phyloP scores from a whole-genome alignment of 495 filamentous ascomycete species.

The Cenococcum geophilum region DNA sequence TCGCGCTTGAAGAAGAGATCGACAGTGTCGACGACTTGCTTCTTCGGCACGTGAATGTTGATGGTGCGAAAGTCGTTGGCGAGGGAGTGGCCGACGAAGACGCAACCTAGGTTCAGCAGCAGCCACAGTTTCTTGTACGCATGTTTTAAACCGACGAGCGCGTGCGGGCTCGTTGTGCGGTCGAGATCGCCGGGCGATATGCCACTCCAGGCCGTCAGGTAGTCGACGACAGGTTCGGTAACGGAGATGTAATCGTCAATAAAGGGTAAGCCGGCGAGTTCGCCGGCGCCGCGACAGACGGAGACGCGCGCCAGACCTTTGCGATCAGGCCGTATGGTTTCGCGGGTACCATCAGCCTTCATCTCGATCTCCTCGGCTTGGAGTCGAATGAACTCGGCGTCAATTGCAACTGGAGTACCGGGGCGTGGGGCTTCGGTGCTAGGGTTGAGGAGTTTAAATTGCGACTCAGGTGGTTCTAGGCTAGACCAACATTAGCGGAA shows the following conservation, averaged over 20 bases:
- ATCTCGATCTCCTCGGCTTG: slow-evolving; percentile 88
- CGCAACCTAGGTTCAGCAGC: slow-evolving; percentile 85
- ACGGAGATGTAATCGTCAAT: slow-evolving; percentile 96
- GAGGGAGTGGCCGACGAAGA: slow-evolving; percentile 89
- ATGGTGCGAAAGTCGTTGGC: slow-evolving; percentile 93
- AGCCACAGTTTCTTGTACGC: slow-evolving; percentile 99
- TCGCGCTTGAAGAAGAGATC: slow-evolving; percentile 72
- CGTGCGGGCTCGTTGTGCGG: slow-evolving; percentile 61
- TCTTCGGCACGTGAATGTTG: slow-evolving; percentile 90
- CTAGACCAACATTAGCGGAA: too few relatives aligned
- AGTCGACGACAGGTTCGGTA: slow-evolving; percentile 88
- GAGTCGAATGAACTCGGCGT: slow-evolving; percentile 91
- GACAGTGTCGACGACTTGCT: slow-evolving; percentile 88
- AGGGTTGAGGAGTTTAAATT: slow-evolving; percentile 54
- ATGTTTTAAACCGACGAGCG: slow-evolving; percentile 77
- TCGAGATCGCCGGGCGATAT: slow-evolving; percentile 82
- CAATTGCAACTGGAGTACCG: slow-evolving; percentile 75
- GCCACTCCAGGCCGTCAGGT: slow-evolving; percentile 87
- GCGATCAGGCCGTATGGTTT: slow-evolving; percentile 77
- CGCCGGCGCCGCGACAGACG: slow-evolving; percentile 71
- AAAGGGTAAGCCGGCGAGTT: slow-evolving; percentile 73
- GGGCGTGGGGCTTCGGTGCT: slow-evolving; percentile 59
- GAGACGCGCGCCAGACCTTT: slow-evolving; percentile 84
- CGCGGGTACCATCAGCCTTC: slow-evolving; percentile 79
- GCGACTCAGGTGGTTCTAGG: slow-evolving; percentile 16